Base-by-base conservation (phyloP, 176 grass and related monocot genomes). In the Alloteropsis semialata region DNA sequence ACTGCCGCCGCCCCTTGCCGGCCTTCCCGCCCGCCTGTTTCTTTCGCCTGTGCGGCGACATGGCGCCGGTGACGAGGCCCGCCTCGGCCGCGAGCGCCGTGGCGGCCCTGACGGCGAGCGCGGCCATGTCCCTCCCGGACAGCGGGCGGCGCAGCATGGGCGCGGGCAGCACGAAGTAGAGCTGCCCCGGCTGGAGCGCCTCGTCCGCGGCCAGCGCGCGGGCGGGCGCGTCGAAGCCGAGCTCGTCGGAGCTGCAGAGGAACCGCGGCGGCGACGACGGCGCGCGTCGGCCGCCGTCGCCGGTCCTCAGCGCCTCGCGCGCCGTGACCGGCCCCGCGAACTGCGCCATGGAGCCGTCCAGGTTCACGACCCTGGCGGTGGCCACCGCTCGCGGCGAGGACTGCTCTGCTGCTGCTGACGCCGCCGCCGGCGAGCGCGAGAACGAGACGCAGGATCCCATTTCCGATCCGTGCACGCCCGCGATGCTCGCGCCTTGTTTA, bases 241-340 rank as follows among this genome's bases (percentile, higher is more conserved):
- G 89, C 86, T 95, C 95, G 81, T 98, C 90, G 28, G 90, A 72
- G 84, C 82, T 84, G 84, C 92, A 98, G 13, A 98, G n/a, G 82
- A 98, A 89, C 56, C 53, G 18, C 9, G 36, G 39, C 13, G 45
- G 15, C 25, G 41, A 2, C 18, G 62, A 1, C 19, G 18, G 16
- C n/a, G 4, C 27, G 11, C 54, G 87, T 73, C 2, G 32, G 66
- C 3, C 42, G 8, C 41, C 62, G 37, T 0, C 21, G 19, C 81
- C 13, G 34, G 29, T 1, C 12, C 25, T n/a, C 18, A 97, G 74
- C 10, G 84, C 87, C 56, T 92, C 86, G 37, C 64, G 22, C 37
- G 72, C 90, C 71, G 70, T 89, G 32, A 66, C 51, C 0, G 75
- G 64, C 10, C 24, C 36, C 16, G 74, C n/a, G 64, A 86, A 89